Evolutionary conservation across 192 early-diverging fungal species (phyloP).

Genomic region (Gamsiella multidivaricata): DNA sequence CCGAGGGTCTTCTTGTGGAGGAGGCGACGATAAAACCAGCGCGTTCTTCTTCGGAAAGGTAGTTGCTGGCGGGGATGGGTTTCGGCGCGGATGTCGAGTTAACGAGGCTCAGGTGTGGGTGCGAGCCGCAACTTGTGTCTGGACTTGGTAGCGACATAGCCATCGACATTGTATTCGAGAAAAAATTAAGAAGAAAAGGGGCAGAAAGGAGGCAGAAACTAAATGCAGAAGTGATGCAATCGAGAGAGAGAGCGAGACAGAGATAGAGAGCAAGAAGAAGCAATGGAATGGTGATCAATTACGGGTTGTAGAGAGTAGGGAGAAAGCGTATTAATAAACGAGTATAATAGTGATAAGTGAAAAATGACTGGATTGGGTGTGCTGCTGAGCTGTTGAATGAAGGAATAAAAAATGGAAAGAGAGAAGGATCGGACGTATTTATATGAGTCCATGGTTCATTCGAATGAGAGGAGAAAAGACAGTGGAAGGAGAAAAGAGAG

Average conservation of each 20-base stretch:
- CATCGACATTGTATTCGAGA: slow-evolving; percentile 12
- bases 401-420: too few relatives aligned
- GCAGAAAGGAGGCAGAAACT: neutral
- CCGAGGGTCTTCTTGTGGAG: slow-evolving; percentile 8
- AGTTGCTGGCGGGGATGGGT: neutral
- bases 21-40: slow-evolving; percentile 11
- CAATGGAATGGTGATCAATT: too few relatives aligned
- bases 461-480: too few relatives aligned
- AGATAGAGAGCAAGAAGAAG: neutral
- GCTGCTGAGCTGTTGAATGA: too few relatives aligned
- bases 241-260: neutral
- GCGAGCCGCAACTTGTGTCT: neutral
- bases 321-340: too few relatives aligned
- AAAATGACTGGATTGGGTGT: too few relatives aligned
- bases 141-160: slow-evolving; percentile 11
- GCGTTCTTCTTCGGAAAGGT: slow-evolving; percentile 15
- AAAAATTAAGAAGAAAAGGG: neutral
- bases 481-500: too few relatives aligned
- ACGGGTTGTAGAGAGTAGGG: too few relatives aligned
- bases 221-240: neutral
- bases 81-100: neutral
- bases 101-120: neutral
- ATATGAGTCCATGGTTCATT: too few relatives aligned
- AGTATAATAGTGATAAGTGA: too few relatives aligned
- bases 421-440: too few relatives aligned